Base-by-base conservation (phyloP, 139 green algal species). In the Bryopsis sp. region DNA sequence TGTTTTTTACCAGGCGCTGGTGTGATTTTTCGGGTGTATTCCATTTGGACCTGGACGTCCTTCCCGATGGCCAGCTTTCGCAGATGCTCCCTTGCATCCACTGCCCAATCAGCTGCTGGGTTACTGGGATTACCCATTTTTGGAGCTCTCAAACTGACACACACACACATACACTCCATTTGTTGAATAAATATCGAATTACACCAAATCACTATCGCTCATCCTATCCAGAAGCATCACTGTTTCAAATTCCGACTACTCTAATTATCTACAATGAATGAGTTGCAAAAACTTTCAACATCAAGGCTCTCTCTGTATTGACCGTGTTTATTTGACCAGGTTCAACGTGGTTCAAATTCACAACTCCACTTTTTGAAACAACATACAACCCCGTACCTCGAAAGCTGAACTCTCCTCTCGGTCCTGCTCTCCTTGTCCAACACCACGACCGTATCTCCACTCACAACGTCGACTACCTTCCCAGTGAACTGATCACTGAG, bases 1-100 rank as follows among this genome's bases (percentile, higher is more conserved):
- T n/a, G n/a, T n/a, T n/a, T n/a, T n/a, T n/a, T n/a, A 61, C 50
- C 67, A 11, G 61, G 60, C 39, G 35, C 43, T 24, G 38, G 37
- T 7, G 62, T 67, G 8, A 96, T 83, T 79, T 94, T 96, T 46
- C 90, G 84, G 1, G 72, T 94, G 86, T 97, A 98, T 76, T 97
- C 93, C 84, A 96, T 91, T 64, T 77, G 85, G 1, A 97, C 90
- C 0, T 71, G 68, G 31, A 96, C 89, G 73, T 91, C 76, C 34
- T 79, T 76, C 36, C 86, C 88, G 37, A 92, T 84, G 54, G 86
- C 47, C 11, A 75, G 58, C 69, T 82, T 75, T 66, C 90, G 81
- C 65, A 97, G 73, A 70, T 95, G 94, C 74, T 97, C 92, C 70
- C 93, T 93, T 39, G 89, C 90, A 63, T 98, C 93, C 3, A 64